Evolutionary conservation across 2,329 filamentous ascomycete species (phyloP), one percentile per base, ranked within the genome.

Genomic region (Arthrinium puccinioides): DNA sequence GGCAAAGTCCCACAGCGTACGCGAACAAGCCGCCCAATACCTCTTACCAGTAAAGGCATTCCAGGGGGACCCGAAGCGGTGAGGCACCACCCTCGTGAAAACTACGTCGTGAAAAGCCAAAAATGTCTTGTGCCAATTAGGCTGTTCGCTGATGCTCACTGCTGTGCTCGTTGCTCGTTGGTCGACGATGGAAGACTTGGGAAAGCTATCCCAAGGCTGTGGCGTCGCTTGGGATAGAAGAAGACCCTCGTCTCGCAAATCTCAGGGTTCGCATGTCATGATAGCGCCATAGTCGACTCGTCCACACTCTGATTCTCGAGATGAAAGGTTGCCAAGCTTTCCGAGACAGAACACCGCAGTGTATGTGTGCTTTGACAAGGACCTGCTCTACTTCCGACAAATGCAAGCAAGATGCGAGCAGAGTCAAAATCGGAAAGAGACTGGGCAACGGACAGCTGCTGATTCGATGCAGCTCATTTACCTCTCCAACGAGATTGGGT

Each of bases 351-450:
- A 33, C 31, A 21, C 31, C 21, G 18, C 4, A 33, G 31, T 21
- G 31, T 14, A 20, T 56, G 54, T 50, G 50, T 49, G 52, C 60
- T 24, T 27, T 37, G 69, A 72, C 69, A 57, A 57, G 60, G 66
- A 72, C 66, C 60, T 56, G 64, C 76, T 82, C 77, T 54, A 82
- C 77, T 76, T 72, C 68, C 56, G 48, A 50, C 49, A 48, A 60
- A 57, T 56, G 27, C 53, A 35, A 39, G 36, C 26, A 27, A 38
- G 34, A 30, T 30, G 44, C 37, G 42, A 39, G 37, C 39, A 35
- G 38, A 34, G 37, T 28, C 29, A 20, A n/a, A 58, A 51, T 53
- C 54, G 57, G 57, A 62, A 66, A 64, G 64, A 69, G 61, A 56
- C 54, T 49, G 44, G 47, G 46, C 49, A 48, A 43, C 43, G 32